Evolutionary conservation across 2,329 filamentous ascomycete species (phyloP).

Genomic region (Aspergillus ochraceus): DNA sequence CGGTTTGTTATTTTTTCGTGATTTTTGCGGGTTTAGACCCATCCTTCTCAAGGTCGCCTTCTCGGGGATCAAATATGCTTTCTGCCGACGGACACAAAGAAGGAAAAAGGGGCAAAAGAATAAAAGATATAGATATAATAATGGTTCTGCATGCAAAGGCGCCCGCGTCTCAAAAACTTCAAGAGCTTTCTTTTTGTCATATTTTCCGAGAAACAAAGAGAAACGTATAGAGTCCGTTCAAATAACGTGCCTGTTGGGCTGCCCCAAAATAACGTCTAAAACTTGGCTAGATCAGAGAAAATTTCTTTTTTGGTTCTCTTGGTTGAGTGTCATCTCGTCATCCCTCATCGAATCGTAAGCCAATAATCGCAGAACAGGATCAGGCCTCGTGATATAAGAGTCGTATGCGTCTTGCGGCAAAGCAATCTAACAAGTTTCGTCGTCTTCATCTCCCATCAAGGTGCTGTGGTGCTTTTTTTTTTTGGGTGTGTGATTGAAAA

Average conservation of each 20-base stretch:
- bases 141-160: slow-evolving; percentile 27
- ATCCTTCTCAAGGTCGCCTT: slow-evolving; percentile 35
- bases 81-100: slow-evolving; percentile 22
- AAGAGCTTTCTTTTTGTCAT: slow-evolving; percentile 28
- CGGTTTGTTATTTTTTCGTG: not conserved
- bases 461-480: slow-evolving; percentile 7
- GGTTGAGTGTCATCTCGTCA: slow-evolving; percentile 46
- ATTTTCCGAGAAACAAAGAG: slow-evolving; percentile 26
- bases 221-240: slow-evolving; percentile 29
- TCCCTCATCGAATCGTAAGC: slow-evolving; percentile 51
- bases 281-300: slow-evolving; percentile 43
- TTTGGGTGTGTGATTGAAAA: slow-evolving; percentile 4
- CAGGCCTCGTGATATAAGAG: slow-evolving; percentile 42
- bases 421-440: slow-evolving; percentile 39
- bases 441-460: slow-evolving; percentile 33
- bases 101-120: slow-evolving; percentile 2
- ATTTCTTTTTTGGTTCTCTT: slow-evolving; percentile 41
- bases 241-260: slow-evolving; percentile 38
- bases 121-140: slow-evolving; percentile 16
- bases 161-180: slow-evolving; percentile 23
- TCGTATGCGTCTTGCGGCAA: slow-evolving; percentile 44
- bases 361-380: slow-evolving; percentile 39
- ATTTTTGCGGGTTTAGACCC: slow-evolving; percentile 22
- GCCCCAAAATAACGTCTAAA: slow-evolving; percentile 44
- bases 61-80: slow-evolving; percentile 28